phyloP scores from a whole-genome alignment of 139 green algal genomes.

The Chlamydomonas schloesseri region DNA sequence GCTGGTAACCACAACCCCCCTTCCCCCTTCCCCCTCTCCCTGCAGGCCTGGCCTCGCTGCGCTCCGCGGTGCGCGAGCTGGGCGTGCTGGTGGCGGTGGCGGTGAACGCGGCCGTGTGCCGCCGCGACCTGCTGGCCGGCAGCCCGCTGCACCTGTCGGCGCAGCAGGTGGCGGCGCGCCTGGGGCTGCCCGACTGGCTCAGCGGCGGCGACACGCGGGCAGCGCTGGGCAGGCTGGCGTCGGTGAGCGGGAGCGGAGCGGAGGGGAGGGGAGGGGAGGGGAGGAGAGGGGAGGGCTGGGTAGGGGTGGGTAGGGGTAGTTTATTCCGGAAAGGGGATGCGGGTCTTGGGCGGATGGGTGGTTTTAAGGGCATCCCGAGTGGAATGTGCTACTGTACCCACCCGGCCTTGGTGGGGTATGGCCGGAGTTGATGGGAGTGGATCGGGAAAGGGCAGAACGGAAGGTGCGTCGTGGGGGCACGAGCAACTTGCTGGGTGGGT shows the following conservation, averaged over 20 bases:
- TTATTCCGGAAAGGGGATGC: too few species aligned
- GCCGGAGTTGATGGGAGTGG: too few species aligned
- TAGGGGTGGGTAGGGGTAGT: neutral
- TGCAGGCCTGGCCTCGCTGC: slow-evolving; percentile 22
- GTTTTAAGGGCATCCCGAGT: too few species aligned
- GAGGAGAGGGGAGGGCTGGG: neutral
- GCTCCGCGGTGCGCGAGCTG: slow-evolving; percentile 18
- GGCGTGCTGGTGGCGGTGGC: neutral
- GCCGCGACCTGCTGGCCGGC: neutral
- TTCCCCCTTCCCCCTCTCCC: neutral
- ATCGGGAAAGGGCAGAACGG: too few species aligned
- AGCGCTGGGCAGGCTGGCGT: slow-evolving; percentile 14
- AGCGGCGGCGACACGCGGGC: neutral
- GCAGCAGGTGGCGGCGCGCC: slow-evolving; percentile 6
- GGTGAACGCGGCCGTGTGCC: neutral
- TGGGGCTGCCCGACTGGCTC: slow-evolving; percentile 44
- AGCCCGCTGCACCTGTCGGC: neutral
- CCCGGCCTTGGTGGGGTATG: too few species aligned
- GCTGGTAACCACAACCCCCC: neutral
- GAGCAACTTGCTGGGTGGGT: too few species aligned
- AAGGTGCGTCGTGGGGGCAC: too few species aligned
- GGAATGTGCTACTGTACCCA: too few species aligned
- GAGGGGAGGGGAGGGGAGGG: neutral
- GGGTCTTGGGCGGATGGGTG: too few species aligned
- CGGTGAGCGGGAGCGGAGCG: slow-evolving; percentile 19